Base-by-base conservation (phyloP, 768 basidiomycete genomes). In the Boletus eberwhitei region DNA sequence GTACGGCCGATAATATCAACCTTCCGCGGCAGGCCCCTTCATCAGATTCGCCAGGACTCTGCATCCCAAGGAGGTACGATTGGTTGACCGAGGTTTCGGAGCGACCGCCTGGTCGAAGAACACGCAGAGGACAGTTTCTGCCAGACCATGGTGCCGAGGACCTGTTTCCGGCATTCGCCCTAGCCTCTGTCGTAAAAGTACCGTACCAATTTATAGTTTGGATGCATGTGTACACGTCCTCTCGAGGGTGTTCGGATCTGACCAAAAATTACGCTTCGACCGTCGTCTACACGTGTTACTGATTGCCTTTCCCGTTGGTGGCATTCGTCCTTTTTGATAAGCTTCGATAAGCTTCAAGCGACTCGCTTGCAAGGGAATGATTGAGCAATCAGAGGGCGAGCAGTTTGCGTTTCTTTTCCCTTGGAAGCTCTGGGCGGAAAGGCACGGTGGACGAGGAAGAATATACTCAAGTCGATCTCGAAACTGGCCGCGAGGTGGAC, bases 381-480 rank as follows among this genome's bases (percentile, higher is more conserved):
- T 38, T 19, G n/a, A 19, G 19, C 12, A 5, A 19, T 5, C 5
- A 11, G 5, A 19, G 37, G 37, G 11, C n/a, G 13, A 22, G 39
- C 13, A 21, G 11, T 40, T 40, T 21, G 13, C 21, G 24, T 26
- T 5, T 26, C 24, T 2, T 26, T 26, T 26, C 6, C 24, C 24
- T 24, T 24, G 3, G 24, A 26, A 7, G 24, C 6, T 26, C 91
- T 0, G 95, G 97, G 2, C 74, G 87, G 52, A 98, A 95, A 66
- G 97, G 97, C 9, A 97, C 93, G 0, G 88, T 95, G 0, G 94
- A 96, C 64, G 97, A 98, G 71, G 94, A 97, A 73, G 91, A 93
- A 62, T 98, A 98, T 64, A 5, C 79, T 99, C 38, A 85, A 79
- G 52, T 94, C 92, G 3, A 71, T 96, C 55, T 79, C 81, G 7